phyloP scores from a whole-genome alignment of 106 monocot genomes.

The Allium cepa region DNA sequence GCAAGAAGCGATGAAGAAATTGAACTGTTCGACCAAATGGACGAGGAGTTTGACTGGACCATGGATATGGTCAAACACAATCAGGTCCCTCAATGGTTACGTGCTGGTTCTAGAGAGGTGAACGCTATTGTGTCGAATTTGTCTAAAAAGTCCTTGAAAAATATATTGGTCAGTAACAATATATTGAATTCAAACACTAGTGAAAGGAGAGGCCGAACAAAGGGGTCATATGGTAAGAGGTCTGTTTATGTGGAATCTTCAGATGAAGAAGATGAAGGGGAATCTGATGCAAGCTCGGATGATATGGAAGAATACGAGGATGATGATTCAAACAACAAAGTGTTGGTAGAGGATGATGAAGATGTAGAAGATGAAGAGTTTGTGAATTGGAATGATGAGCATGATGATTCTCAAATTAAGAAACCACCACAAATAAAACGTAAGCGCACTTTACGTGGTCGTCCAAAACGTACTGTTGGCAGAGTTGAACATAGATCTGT shows the following conservation, averaged over 20 bases:
- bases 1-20: slow-evolving; percentile 86
- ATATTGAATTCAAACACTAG: slow-evolving; percentile 28
- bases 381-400: slow-evolving; percentile 72
- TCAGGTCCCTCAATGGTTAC: slow-evolving; percentile 88
- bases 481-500: slow-evolving; percentile 50
- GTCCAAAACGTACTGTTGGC: slow-evolving; percentile 51
- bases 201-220: slow-evolving; percentile 52
- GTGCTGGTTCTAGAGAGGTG: slow-evolving; percentile 65
- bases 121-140: slow-evolving; percentile 50
- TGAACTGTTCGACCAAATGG: slow-evolving; percentile 97
- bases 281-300: slow-evolving; percentile 58
- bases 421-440: slow-evolving; percentile 77
- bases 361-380: slow-evolving; percentile 96
- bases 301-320: slow-evolving; percentile 67
- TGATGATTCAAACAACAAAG: slow-evolving; percentile 55
- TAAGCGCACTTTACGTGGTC: slow-evolving; percentile 74
- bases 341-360: slow-evolving; percentile 60
- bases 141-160: slow-evolving; percentile 82
- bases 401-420: slow-evolving; percentile 68
- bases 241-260: slow-evolving; percentile 51
- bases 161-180: slow-evolving; percentile 35
- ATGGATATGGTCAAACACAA: slow-evolving; percentile 73
- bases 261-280: slow-evolving; percentile 72
- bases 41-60: slow-evolving; percentile 93
- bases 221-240: slow-evolving; percentile 20